Percentiles rank a stretch among this genome's conserved stretches.
These are phyloP conservation scores for Medicago ruthenica DNA, from an alignment of 306 rosid species.

Conservation along the genomic window DNA sequence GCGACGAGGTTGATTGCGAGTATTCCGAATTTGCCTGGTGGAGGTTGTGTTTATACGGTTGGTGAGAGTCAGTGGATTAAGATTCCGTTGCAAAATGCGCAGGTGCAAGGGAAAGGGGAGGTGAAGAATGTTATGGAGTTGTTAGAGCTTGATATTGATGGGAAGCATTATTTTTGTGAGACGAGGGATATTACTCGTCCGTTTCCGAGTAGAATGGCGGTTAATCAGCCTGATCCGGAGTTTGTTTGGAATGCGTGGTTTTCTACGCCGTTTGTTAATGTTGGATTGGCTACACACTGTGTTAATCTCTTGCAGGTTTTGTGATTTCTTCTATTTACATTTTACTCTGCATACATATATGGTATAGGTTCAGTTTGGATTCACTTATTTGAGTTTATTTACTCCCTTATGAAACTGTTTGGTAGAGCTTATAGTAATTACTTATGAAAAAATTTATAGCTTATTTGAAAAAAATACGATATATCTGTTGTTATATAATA, in stretches of 20 bases:
- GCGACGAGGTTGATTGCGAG: conserved; percentile 75
- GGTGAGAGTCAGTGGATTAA: conserved; percentile 90
- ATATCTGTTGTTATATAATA: no score
- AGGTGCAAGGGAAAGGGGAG: conserved; percentile 87
- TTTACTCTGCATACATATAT: neutral
- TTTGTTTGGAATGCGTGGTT: conserved; percentile 97
- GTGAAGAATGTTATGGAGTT: conserved; percentile 75
- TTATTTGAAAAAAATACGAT: no score
- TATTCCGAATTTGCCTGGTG: conserved; percentile 83
- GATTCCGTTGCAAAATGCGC: conserved; percentile 73
- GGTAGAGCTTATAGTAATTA: no score
- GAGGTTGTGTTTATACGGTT: conserved; percentile 81
- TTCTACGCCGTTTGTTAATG: conserved; percentile 69
- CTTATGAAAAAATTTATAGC: no score
- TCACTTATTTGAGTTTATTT: no score
- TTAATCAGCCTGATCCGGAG: conserved; percentile 76
- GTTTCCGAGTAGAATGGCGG: conserved; percentile 73
- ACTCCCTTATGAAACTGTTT: no score
- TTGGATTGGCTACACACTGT: conserved; percentile 85
- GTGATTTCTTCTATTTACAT: conserved; percentile 43
- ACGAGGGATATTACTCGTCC: conserved; percentile 87
- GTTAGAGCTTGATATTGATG: conserved; percentile 86
- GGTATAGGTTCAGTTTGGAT: no score
- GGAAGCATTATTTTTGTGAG: conserved; percentile 90
- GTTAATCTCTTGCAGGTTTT: conserved; percentile 95